Percentiles rank a stretch among this genome's conserved stretches.
phyloP scores from a whole-genome alignment of 768 basidiomycete genomes.

The Antrodiella citrinella region DNA sequence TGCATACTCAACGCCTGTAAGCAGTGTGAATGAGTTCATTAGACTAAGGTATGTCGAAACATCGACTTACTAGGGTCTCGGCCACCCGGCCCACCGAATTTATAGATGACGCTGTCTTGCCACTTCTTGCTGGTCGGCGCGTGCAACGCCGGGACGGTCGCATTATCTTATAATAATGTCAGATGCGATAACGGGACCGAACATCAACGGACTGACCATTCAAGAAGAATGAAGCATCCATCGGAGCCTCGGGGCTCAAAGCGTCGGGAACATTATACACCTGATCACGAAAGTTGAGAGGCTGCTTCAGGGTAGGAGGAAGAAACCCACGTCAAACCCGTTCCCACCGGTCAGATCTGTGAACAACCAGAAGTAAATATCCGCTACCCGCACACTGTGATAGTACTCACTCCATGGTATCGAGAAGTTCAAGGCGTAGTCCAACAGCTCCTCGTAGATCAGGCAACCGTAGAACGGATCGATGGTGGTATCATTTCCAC shows the following conservation, averaged over 20 bases:
- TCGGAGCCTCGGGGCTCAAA: slow-evolving; percentile 39
- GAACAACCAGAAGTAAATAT: too few species aligned
- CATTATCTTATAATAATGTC: neutral
- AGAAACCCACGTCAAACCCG: slow-evolving; percentile 8
- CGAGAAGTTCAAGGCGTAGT: slow-evolving; percentile 68
- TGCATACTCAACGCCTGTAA: slow-evolving; percentile 27
- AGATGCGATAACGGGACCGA: too few species aligned
- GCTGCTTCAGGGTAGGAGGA: neutral
- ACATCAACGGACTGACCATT: slow-evolving; percentile 55
- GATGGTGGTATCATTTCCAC: slow-evolving; percentile 40
- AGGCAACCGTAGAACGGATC: slow-evolving; percentile 39
- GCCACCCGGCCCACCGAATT: slow-evolving; percentile 2
- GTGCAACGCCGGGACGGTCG: slow-evolving; percentile 39
- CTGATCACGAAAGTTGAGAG: slow-evolving; percentile 7
- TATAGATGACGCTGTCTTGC: slow-evolving; percentile 24
- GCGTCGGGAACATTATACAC: slow-evolving; percentile 22
- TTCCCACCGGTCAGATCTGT: neutral
- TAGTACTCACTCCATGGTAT: slow-evolving; percentile 42
- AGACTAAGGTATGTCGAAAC: too few species aligned
- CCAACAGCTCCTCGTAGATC: slow-evolving; percentile 54
- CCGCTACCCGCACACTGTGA: too few species aligned
- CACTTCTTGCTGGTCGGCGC: slow-evolving; percentile 55
- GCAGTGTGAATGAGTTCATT: neutral
- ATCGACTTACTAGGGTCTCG: slow-evolving; percentile 10
- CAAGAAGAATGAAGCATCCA: slow-evolving; percentile 49